These are phyloP conservation scores for Hanseniaspora gamundiae DNA, from an alignment of 1,139 yeast genomes.

Conservation along the genomic window DNA sequence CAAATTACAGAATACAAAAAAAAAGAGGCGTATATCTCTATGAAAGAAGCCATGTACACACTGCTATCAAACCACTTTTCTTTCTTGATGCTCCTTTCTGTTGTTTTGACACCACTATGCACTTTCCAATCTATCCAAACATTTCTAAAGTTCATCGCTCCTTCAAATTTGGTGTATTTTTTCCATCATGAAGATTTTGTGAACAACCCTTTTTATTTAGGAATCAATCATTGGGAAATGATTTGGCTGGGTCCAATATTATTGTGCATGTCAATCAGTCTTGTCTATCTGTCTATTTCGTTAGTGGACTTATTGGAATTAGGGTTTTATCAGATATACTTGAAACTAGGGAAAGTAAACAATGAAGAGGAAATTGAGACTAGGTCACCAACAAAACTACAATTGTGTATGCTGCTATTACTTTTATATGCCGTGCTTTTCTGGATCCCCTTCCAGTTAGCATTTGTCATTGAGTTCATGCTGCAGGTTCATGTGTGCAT, in stretches of 20 bases:
- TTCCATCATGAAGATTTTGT: constrained; percentile 17
- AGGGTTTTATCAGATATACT: background rate
- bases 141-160: constrained; percentile 38
- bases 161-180: constrained; percentile 33
- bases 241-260: constrained; percentile 52
- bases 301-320: constrained; percentile 11
- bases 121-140: constrained; percentile 21
- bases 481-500: constrained; percentile 41
- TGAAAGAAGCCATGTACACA: constrained; percentile 34
- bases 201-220: constrained; percentile 43
- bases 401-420: constrained; percentile 24
- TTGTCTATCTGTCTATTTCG: constrained; percentile 25
- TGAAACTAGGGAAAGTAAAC: background rate
- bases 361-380: background rate
- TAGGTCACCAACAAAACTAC: background rate
- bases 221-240: constrained; percentile 46
- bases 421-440: constrained; percentile 37
- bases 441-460: constrained; percentile 71
- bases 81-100: constrained; percentile 13
- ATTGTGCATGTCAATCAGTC: constrained; percentile 38
- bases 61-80: constrained; percentile 14
- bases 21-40: constrained; percentile 38
- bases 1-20: constrained; percentile 34
- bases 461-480: constrained; percentile 45
- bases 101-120: constrained; percentile 31